Evolutionary conservation across 371 early-diverging fungal genomes (phyloP).

Genomic region (Mucor saturninus): DNA sequence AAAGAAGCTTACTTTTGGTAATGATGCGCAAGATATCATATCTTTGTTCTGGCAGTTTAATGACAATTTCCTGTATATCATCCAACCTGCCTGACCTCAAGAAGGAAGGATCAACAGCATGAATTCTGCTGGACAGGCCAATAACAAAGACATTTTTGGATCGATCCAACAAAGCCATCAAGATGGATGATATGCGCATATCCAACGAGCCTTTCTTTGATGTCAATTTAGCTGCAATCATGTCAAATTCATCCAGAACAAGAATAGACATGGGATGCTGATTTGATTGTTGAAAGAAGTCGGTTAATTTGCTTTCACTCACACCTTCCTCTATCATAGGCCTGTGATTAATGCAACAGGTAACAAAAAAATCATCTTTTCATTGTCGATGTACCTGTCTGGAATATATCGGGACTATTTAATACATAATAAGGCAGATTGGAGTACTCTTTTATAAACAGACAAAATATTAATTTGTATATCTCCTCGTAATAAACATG

Average conservation of each 20-base stretch:
- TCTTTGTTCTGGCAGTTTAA: constrained; percentile 56
- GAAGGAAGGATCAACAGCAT: constrained; percentile 59
- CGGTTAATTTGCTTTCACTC: constrained; percentile 51
- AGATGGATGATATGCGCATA: constrained; percentile 33
- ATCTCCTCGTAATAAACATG: background rate
- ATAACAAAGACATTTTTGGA: constrained; percentile 50
- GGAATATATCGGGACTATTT: constrained; percentile 76
- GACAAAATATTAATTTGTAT: constrained; percentile 5
- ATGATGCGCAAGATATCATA: constrained; percentile 50
- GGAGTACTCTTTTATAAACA: constrained; percentile 37
- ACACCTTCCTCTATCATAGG: constrained; percentile 59
- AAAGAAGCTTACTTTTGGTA: constrained; percentile 45
- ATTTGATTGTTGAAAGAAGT: constrained; percentile 42
- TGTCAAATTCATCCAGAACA: constrained; percentile 69
- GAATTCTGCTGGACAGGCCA: constrained; percentile 61
- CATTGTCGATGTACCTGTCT: constrained; percentile 48
- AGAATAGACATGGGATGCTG: constrained; percentile 44
- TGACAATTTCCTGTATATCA: constrained; percentile 47
- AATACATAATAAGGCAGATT: constrained; percentile 60
- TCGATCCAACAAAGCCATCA: constrained; percentile 47
- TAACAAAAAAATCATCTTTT: too few species aligned
- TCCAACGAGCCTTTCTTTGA: constrained; percentile 46
- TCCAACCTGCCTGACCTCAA: constrained; percentile 67
- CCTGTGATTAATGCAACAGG: too few species aligned
- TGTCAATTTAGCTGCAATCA: constrained; percentile 51